Evolutionary conservation across 2,329 filamentous ascomycete genomes (phyloP), one percentile per base, ranked within the genome.

Genomic region (Cordyceps farinosa): DNA sequence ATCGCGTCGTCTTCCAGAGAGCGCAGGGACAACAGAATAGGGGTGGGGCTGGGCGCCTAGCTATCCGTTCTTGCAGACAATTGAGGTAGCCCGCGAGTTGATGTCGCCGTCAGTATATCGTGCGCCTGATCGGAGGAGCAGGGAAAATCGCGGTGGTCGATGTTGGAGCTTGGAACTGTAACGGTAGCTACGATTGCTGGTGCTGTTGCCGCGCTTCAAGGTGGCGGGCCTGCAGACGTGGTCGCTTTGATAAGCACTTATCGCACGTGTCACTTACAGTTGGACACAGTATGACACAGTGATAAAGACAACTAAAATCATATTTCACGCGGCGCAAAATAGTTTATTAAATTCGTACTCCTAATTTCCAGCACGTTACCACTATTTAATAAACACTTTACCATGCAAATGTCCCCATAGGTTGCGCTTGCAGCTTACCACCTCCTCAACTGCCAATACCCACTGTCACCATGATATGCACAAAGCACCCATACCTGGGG

Each of bases 171-270:
- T 48, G 17, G 32, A 42, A 11, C 13, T 48, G 40, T n/a, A 5
- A 29, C 38, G 4, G 38, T 29, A 61, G 29, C 40, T 44, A n/a
- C 45, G 36, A 50, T 61, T 13, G 27, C 15, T 32, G 11, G 13
- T 8, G 9, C 6, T n/a, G 34, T n/a, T 42, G 45, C n/a, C 22
- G 40, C n/a, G 30, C n/a, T 3, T 3, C 34, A 50, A 50, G 27
- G 54, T 58, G 54, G 61, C 61, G 36, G 44, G 48, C 42, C 44
- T 38, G 13, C 27, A 42, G 54, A 63, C 54, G 61, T 63, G 61
- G 61, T 63, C 53, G 36, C 53, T 63, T 40, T 38, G 61, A 63
- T 63, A 63, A 63, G 53, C 34, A 36, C 53, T 63, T 63, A 63
- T 63, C 61, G 54, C 61, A 61, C 59, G 59, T 61, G 59, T 60